phyloP scores from a whole-genome alignment of 768 basidiomycete genomes.

The Daedaleopsis nitida region DNA sequence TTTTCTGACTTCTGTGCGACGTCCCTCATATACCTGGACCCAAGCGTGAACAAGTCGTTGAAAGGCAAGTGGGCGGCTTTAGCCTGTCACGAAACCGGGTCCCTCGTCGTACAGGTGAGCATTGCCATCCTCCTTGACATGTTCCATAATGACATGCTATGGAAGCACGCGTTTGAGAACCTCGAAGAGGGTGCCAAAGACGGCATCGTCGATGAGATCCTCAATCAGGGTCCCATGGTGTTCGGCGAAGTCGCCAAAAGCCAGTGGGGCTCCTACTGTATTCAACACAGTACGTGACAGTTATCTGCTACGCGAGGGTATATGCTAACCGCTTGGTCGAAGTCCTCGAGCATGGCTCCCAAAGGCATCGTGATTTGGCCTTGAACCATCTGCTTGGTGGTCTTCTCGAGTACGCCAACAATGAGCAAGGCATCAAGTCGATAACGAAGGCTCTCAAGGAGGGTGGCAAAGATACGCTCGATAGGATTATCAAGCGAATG shows the following conservation, averaged over 20 bases:
- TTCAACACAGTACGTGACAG: constrained; percentile 71
- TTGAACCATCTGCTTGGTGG: constrained; percentile 77
- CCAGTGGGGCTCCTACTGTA: constrained; percentile 88
- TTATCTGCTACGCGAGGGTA: not conserved
- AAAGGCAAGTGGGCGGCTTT: constrained; percentile 89
- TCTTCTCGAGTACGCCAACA: constrained; percentile 78
- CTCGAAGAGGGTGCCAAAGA: constrained; percentile 83
- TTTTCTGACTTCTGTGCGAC: not conserved
- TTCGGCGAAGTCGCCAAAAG: constrained; percentile 82
- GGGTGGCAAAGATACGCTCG: constrained; percentile 74
- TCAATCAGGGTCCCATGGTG: constrained; percentile 65
- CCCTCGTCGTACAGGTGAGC: constrained; percentile 79
- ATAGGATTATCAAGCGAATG: constrained; percentile 77
- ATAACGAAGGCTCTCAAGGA: constrained; percentile 87
- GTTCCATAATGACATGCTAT: too few relatives aligned
- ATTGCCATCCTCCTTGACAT: not conserved
- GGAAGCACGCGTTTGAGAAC: constrained; percentile 78
- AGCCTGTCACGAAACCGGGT: constrained; percentile 90
- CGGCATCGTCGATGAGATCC: constrained; percentile 81
- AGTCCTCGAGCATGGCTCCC: constrained; percentile 87
- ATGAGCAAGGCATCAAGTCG: constrained; percentile 87
- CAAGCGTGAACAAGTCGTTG: constrained; percentile 82
- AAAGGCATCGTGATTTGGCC: constrained; percentile 72
- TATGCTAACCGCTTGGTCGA: not conserved
- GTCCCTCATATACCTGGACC: constrained; percentile 3